phyloP scores from a whole-genome alignment of 2,329 filamentous ascomycete species.

The Aspergillus eucalypticola region DNA sequence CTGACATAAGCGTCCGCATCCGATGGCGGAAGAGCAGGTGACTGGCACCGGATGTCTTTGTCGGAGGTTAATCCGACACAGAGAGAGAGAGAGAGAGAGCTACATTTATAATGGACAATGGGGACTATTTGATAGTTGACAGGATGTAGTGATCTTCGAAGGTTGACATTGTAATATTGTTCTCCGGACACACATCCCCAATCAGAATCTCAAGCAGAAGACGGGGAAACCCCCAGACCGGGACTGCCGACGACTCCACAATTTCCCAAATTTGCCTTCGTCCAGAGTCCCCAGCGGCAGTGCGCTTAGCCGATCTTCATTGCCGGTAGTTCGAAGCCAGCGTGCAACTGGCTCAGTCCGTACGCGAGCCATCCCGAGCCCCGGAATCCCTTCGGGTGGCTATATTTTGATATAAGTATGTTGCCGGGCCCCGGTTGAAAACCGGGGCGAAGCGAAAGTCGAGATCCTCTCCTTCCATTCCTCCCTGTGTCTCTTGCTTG shows the following conservation, averaged over 20 bases:
- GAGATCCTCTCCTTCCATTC: not conserved
- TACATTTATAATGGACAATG: not conserved
- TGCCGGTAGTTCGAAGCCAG: slow-evolving; percentile 32
- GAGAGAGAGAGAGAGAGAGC: not conserved
- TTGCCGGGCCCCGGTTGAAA: not conserved
- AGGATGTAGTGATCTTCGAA: not conserved
- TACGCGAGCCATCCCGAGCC: slow-evolving; percentile 27
- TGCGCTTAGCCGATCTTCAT: slow-evolving; percentile 41
- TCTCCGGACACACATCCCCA: not conserved
- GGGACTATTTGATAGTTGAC: not conserved
- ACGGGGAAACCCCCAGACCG: not conserved
- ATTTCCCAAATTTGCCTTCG: slow-evolving; percentile 26
- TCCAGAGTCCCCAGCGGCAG: slow-evolving; percentile 26
- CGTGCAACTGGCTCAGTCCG: slow-evolving; percentile 22
- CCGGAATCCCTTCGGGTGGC: slow-evolving; percentile 45
- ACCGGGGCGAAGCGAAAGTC: slow-evolving; percentile 1
- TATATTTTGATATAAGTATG: slow-evolving; percentile 29
- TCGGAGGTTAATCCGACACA: not conserved
- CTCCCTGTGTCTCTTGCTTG: not conserved
- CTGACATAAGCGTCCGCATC: slow-evolving; percentile 27
- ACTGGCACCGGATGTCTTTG: not conserved
- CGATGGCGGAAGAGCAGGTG: slow-evolving; percentile 10
- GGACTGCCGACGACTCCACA: slow-evolving; percentile 10
- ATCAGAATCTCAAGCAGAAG: not conserved
- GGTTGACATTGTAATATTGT: not conserved